Base-by-base conservation (phyloP, 106 monocot genomes). In the Dioscorea zingiberensis region DNA sequence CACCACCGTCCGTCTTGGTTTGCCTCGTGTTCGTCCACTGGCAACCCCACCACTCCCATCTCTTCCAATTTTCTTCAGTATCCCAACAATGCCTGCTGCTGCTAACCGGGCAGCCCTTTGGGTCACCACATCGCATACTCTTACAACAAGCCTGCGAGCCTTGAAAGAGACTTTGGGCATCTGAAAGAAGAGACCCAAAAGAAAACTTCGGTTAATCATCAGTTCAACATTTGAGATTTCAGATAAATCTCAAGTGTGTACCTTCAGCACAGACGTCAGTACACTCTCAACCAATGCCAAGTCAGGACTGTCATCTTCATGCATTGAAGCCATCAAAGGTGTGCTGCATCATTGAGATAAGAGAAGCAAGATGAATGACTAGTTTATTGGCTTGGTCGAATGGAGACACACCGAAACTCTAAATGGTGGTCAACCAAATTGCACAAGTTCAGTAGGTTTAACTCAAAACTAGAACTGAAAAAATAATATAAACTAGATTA, bases 51-150 rank as follows among this genome's bases (percentile, higher is more conserved):
- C 79, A 22, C 86, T 93, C 16, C 91, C 92, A 71, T 98, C 98
- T 65, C 93, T 79, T 13, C 98, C 89, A 16, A 99, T 82, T 59
- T 99, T 99, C 69, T 89, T 99, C 54, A 99, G 47, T 78, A 93
- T 99, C 9, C 98, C 93, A 6, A 89, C 98, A 32, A 99, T 89
- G 21, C 98, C 98, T 13, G 98, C 86, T 15, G 93, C 93, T n/a
- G 76, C 86, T 57, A 99, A 64, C 28, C 89, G 75, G 2, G 98
- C 98, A 30, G 98, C 98, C 63, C 98, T 82, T 71, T 78, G 62
- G 7, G 84, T 84, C 9, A 99, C 98, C 21, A 83, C 77, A 60
- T 93, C 86, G 48, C 89, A 99, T 8, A 93, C 80, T 65, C 81
- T 86, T 12, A 99, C 84, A 2, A 93, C 71, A 22, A 99, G 82